Conservation (phyloP, 139 green algal species). For the Closterium sp. region DNA sequence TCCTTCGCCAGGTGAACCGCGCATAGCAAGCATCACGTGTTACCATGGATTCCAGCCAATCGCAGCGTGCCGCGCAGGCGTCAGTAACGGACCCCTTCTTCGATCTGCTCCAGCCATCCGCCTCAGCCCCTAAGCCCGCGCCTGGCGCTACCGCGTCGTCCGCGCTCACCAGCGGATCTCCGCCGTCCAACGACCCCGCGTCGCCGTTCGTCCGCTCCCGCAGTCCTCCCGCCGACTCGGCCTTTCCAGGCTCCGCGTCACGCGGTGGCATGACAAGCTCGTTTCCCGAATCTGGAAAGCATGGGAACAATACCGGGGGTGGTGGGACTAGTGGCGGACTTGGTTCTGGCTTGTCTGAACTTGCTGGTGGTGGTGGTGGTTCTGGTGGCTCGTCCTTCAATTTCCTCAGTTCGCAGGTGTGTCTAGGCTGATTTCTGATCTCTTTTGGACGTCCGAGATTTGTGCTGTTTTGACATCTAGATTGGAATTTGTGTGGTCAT, state of each 20-base stretch:
- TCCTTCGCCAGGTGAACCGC: too few species aligned
- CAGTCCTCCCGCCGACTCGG: background rate
- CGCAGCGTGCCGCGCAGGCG: background rate
- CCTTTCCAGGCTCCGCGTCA: too few species aligned
- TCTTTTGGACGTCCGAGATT: background rate
- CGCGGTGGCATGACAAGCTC: too few species aligned
- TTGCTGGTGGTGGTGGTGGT: background rate
- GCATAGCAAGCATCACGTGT: too few species aligned
- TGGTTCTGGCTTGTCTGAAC: background rate
- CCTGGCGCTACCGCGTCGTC: background rate
- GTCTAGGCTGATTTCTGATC: background rate
- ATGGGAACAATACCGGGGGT: background rate
- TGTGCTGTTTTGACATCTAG: background rate
- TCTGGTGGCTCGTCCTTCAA: background rate
- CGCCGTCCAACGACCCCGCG: background rate
- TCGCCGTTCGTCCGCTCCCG: background rate
- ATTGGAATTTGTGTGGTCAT: too few species aligned
- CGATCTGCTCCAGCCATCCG: background rate
- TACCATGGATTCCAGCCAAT: background rate
- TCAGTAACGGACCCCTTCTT: background rate
- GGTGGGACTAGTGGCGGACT: background rate
- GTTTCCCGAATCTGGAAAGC: background rate
- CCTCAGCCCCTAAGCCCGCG: background rate
- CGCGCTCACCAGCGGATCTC: background rate
- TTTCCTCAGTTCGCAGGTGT: background rate